These are phyloP conservation scores for Microascus cirrosus DNA, from an alignment of 2,329 filamentous ascomycete species.

Conservation along the genomic window DNA sequence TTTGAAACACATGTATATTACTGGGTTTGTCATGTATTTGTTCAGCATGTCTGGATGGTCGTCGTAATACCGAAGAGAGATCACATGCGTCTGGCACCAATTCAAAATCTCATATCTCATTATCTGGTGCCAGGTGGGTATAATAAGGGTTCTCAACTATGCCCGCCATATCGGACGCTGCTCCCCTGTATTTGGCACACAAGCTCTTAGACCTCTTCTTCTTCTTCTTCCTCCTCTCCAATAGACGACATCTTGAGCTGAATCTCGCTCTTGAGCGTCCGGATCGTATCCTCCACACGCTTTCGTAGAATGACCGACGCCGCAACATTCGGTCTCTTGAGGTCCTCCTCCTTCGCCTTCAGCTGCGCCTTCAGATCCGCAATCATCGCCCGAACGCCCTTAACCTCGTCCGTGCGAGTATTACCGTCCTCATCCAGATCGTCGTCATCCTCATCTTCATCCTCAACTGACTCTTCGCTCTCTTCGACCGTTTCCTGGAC, in stretches of 20 bases:
- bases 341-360: constrained; percentile 23
- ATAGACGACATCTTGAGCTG: constrained; percentile 32
- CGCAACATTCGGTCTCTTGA: constrained; percentile 19
- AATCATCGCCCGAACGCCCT: constrained; percentile 45
- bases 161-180: neutral
- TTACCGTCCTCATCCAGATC: constrained; percentile 43
- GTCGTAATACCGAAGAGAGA: neutral
- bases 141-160: neutral
- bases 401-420: constrained; percentile 35
- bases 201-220: constrained; percentile 4
- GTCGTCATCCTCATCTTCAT: constrained; percentile 35
- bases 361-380: constrained; percentile 40
- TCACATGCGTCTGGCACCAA: neutral
- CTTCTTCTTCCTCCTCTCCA: constrained; percentile 14
- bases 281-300: constrained; percentile 38
- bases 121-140: neutral
- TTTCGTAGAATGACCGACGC: constrained; percentile 36
- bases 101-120: neutral
- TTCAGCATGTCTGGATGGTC: neutral
- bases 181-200: neutral
- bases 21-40: neutral
- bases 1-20: neutral
- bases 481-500: constrained; percentile 34
- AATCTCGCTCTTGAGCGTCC: constrained; percentile 31
- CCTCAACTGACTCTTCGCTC: constrained; percentile 31